These are phyloP conservation scores for Aciculosporium take DNA, from an alignment of 2,329 filamentous ascomycete species.

Conservation along the genomic window DNA sequence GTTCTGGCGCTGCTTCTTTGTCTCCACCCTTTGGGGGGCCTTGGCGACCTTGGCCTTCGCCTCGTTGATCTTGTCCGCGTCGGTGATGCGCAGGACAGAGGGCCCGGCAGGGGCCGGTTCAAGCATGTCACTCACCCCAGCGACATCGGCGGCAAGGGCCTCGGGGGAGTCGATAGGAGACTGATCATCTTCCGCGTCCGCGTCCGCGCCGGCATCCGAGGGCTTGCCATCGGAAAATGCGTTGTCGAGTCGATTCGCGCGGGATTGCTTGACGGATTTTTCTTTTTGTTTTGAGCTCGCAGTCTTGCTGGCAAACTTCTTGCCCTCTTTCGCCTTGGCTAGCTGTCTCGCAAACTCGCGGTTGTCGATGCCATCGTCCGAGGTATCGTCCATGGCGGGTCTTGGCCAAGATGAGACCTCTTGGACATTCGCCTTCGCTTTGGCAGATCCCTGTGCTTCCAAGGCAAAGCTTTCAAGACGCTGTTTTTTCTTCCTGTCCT, in stretches of 20 bases:
- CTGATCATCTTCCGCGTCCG: conserved; percentile 69
- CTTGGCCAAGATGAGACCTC: conserved; percentile 4
- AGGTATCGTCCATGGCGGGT: conserved; percentile 22
- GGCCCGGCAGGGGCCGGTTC: conserved; percentile 55
- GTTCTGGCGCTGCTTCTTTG: conserved; percentile 94
- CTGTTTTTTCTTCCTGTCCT: conserved; percentile 32
- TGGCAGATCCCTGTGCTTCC: conserved; percentile 22
- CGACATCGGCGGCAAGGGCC: conserved; percentile 39
- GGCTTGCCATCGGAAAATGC: conserved; percentile 28
- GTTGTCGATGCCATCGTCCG: conserved; percentile 51
- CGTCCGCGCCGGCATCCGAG: conserved; percentile 54
- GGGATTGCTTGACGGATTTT: conserved; percentile 57
- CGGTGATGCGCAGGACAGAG: conserved; percentile 65
- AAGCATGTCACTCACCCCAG: conserved; percentile 82
- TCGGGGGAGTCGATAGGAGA: conserved; percentile 56
- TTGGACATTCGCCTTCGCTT: conserved; percentile 20
- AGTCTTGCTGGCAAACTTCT: conserved; percentile 39
- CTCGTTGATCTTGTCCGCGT: conserved; percentile 47
- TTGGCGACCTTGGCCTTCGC: conserved; percentile 48
- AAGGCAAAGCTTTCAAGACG: conserved; percentile 27
- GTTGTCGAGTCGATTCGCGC: conserved; percentile 37
- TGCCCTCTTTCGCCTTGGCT: conserved; percentile 55
- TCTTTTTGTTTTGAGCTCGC: conserved; percentile 48
- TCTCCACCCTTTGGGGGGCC: conserved; percentile 54
- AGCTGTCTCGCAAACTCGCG: conserved; percentile 66